phyloP scores from a whole-genome alignment of 345 rosid genomes.

The Heritiera fomes region DNA sequence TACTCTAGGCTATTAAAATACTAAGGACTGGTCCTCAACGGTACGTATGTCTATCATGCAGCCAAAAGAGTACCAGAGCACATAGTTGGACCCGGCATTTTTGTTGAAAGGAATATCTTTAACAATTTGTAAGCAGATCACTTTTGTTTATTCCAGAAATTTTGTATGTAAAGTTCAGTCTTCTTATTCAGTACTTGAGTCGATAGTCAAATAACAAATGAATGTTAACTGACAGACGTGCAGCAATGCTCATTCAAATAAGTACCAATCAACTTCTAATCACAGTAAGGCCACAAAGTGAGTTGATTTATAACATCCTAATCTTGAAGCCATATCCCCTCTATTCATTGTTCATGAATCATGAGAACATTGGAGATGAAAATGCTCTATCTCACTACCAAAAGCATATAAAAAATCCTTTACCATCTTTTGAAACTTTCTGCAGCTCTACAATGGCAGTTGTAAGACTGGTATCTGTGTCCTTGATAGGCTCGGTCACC shows the following conservation, averaged over 20 bases:
- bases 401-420: neutral
- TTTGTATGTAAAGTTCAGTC: neutral
- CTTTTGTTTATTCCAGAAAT: neutral
- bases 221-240: neutral
- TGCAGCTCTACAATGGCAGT: constrained; percentile 26
- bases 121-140: neutral
- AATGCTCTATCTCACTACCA: neutral
- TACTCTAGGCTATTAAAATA: neutral
- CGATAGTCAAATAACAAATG: neutral
- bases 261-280: neutral
- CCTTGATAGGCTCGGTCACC: constrained; percentile 35
- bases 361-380: neutral
- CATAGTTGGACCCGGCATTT: neutral
- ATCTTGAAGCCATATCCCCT: neutral
- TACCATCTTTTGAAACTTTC: constrained; percentile 41
- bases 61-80: no score
- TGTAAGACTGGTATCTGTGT: constrained; percentile 31
- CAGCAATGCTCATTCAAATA: neutral
- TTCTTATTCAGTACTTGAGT: neutral
- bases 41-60: neutral
- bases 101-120: neutral
- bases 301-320: neutral
- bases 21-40: neutral
- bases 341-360: neutral
- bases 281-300: neutral